Evolutionary conservation across 1,139 yeast species (phyloP).

Genomic region (Pichia sp.): DNA sequence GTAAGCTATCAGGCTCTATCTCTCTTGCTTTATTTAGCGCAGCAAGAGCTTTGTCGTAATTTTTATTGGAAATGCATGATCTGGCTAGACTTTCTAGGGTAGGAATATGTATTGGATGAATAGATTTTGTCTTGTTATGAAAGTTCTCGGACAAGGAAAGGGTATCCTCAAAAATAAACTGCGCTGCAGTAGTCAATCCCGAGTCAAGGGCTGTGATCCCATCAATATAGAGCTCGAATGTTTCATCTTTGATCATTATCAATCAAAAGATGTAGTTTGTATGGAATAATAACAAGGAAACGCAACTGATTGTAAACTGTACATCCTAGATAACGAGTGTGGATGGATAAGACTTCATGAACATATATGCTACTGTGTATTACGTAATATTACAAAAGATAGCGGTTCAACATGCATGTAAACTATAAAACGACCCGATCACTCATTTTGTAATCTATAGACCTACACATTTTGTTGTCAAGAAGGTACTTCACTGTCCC

Average conservation of each 20-base stretch:
- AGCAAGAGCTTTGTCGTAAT: conserved; percentile 1
- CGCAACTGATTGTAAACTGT: too few species aligned
- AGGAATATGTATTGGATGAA: conserved; percentile 6
- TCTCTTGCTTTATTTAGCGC: conserved; percentile 1
- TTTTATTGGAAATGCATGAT: conserved; percentile 2
- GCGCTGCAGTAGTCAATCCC: conserved; percentile 7
- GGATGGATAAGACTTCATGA: too few species aligned
- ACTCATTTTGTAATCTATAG: conserved; percentile 15
- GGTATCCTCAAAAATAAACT: conserved; percentile 6
- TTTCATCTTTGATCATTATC: conserved; percentile 1
- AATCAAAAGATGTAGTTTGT: too few species aligned
- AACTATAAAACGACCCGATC: conserved; percentile 3
- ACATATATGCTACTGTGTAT: too few species aligned
- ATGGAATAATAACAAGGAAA: not conserved
- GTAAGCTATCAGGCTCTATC: conserved; percentile 12
- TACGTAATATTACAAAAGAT: too few species aligned
- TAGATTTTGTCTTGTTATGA: not conserved
- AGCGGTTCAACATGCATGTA: too few species aligned
- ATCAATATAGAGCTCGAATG: conserved; percentile 6
- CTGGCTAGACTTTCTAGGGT: conserved; percentile 10
- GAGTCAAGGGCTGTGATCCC: conserved; percentile 8
- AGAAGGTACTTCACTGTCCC: conserved; percentile 17
- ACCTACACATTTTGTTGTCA: conserved; percentile 15
- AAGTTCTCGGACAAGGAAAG: not conserved
- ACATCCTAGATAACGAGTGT: too few species aligned